Base-by-base conservation (phyloP, 306 rosid genomes). In the Glycine latifolia region DNA sequence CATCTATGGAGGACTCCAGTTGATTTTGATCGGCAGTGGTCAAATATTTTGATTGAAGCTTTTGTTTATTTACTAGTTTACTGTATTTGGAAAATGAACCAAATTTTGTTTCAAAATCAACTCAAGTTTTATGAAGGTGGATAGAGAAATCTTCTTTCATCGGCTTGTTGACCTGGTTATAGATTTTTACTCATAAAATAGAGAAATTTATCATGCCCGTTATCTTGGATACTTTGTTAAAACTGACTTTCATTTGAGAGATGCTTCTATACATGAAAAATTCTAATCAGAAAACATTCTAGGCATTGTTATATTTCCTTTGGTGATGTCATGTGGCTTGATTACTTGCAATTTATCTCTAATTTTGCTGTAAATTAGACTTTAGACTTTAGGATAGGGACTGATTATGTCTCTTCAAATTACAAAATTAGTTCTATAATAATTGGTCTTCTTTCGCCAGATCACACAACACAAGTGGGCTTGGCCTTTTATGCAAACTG, bases 401-500 rank as follows among this genome's bases (percentile, higher is more conserved):
- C 37, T 67, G 82, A 13, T 70, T 60, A 31, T 37, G 17, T 58
- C 72, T 60, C 33, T 72, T 66, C 60, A 1, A 76, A 48, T 80
- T 76, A 33, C 62, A 15, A 35, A 48, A 56, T 58, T 10, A 26
- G 35, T 63, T 72, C 35, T 46, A 79, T 72, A 52, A 71, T 81
- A 67, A 60, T 41, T 82, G 79, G 82, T 86, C 62, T 76, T 55
- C 68, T 86, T 79, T 58, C 43, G 41, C 86, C 92, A 95, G 97
- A 87, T 95, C n/a, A 88, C 97, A 13, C 95, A 93, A 66, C 97
- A 92, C 87, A 92, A 91, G 85, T 89, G 90, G 91, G 94, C 97
- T 13, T 90, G 94, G 95, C 97, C 98, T 73, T 92, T 95, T 90
- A 88, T 92, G 97, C 92, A 92, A 81, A 97, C 97, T 62, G 97